Conservation (phyloP, 768 basidiomycete species). For the Scleroderma bovista region DNA sequence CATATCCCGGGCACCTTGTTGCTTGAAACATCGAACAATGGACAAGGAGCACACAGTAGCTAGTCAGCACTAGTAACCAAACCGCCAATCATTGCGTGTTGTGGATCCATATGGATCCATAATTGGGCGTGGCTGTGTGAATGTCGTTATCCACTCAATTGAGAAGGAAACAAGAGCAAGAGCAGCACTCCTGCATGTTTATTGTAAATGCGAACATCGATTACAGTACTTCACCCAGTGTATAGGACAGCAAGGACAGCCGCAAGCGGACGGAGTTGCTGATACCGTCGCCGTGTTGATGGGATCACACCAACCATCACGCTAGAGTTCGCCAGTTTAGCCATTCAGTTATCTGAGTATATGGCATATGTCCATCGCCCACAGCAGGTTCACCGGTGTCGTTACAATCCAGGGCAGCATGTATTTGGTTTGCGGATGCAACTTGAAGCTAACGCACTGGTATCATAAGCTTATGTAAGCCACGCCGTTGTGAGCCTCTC, state of each 20-base stretch:
- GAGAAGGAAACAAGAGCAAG: background rate
- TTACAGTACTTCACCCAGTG: no score
- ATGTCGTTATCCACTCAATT: slow-evolving; percentile 2
- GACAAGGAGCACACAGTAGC: background rate
- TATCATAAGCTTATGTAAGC: slow-evolving; percentile 26
- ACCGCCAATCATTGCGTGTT: slow-evolving; percentile 22
- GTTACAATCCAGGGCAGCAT: no score
- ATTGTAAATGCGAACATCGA: no score
- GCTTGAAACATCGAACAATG: slow-evolving; percentile 27
- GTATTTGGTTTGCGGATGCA: no score
- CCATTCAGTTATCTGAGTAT: no score
- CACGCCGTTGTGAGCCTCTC: slow-evolving; percentile 7
- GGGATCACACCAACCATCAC: background rate
- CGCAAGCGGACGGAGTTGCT: background rate
- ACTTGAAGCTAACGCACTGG: no score
- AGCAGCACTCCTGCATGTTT: no score
- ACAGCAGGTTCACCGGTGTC: no score
- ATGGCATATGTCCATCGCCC: no score
- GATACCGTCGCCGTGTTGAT: background rate
- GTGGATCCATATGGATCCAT: slow-evolving; percentile 37
- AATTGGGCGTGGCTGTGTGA: slow-evolving; percentile 32
- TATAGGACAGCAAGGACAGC: background rate
- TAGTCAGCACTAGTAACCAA: slow-evolving; percentile 1
- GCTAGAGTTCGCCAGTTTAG: no score
- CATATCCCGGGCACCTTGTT: slow-evolving; percentile 14